Conservation (phyloP, 2,329 filamentous ascomycete species). For the Scolecobasidium constrictum region DNA sequence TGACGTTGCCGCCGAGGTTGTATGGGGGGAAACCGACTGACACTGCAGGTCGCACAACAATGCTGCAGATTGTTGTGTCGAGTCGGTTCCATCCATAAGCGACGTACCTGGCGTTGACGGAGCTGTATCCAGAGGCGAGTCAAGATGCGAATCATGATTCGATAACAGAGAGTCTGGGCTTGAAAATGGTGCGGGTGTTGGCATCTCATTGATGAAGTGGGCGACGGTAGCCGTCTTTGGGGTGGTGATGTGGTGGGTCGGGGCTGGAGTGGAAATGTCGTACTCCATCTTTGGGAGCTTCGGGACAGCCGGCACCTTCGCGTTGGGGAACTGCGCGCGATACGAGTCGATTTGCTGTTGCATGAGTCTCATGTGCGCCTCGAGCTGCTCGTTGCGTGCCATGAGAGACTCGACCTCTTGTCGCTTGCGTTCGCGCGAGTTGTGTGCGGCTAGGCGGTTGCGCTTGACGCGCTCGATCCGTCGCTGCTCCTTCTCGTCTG, state of each 20-base stretch:
- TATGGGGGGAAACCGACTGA: conserved; percentile 55
- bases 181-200: conserved; percentile 2
- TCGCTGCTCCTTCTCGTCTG: too few relatives aligned
- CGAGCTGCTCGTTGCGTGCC: conserved; percentile 51
- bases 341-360: conserved; percentile 33
- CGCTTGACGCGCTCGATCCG: conserved; percentile 94
- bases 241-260: not conserved
- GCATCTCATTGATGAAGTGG: not conserved
- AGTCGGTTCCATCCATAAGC: conserved; percentile 56
- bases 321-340: conserved; percentile 21
- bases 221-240: not conserved
- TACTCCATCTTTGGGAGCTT: conserved; percentile 15
- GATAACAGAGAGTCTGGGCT: conserved; percentile 7
- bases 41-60: conserved; percentile 99
- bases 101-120: conserved; percentile 28
- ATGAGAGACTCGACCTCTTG: conserved; percentile 79
- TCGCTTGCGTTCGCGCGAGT: conserved; percentile 87
- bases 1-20: conserved; percentile 2
- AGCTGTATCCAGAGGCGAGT: conserved; percentile 17
- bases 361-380: conserved; percentile 46
- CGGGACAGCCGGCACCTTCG: conserved; percentile 8
- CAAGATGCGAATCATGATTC: conserved; percentile 7
- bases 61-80: conserved; percentile 99
- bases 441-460: conserved; percentile 92
- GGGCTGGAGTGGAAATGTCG: not conserved